phyloP scores from a whole-genome alignment of 257 asterid species.

The Eustoma russellianum region DNA sequence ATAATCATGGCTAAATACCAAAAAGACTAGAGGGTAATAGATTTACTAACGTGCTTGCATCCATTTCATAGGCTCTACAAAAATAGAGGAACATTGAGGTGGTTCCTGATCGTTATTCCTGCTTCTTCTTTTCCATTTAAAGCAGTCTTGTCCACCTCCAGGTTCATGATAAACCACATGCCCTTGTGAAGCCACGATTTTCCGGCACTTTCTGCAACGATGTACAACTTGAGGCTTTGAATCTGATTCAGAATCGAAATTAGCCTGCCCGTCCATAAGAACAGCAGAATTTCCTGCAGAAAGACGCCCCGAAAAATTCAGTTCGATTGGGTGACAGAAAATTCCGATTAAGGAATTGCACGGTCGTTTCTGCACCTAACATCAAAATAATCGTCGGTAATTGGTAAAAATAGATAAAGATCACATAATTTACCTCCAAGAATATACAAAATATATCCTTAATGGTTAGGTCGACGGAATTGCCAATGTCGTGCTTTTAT shows the following conservation, averaged over 20 bases:
- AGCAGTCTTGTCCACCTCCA: slow-evolving; percentile 64
- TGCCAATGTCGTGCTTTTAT: no score
- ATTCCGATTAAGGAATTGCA: no score
- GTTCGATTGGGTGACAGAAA: no score
- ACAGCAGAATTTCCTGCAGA: no score
- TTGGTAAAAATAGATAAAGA: no score
- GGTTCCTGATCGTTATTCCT: slow-evolving; percentile 15
- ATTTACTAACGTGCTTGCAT: slow-evolving; percentile 57
- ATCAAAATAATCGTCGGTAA: no score
- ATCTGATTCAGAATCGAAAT: slow-evolving; percentile 19
- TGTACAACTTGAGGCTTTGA: slow-evolving; percentile 44
- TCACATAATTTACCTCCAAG: no score
- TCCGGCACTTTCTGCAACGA: slow-evolving; percentile 93
- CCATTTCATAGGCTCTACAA: slow-evolving; percentile 96
- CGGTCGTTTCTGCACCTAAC: no score
- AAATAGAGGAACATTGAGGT: slow-evolving; percentile 77
- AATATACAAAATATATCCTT: no score
- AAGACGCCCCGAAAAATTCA: no score
- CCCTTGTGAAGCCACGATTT: slow-evolving; percentile 74
- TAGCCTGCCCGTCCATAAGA: not conserved
- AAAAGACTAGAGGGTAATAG: not conserved
- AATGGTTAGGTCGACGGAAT: no score
- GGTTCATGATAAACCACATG: slow-evolving; percentile 56
- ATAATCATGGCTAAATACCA: not conserved
- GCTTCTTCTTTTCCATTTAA: slow-evolving; percentile 60